phyloP scores from a whole-genome alignment of 2,329 filamentous ascomycete genomes.

The Scedosporium minutisporum region DNA sequence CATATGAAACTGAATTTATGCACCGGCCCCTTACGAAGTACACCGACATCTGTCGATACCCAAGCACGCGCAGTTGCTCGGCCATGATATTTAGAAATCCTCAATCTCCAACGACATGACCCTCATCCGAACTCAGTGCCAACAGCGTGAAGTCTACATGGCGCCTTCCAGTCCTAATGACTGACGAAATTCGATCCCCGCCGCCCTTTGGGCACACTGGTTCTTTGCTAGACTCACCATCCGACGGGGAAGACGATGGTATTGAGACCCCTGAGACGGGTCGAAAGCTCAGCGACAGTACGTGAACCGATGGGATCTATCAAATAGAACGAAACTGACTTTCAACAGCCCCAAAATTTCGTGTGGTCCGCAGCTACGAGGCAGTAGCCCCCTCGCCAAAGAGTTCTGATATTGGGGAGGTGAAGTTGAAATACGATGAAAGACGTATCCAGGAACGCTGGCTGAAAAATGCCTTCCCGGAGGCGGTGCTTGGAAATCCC shows the following conservation, averaged over 20 bases:
- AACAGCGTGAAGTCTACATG: not conserved
- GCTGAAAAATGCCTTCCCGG: slow-evolving; percentile 41
- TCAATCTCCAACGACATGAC: not conserved
- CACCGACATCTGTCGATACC: not conserved
- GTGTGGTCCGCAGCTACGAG: slow-evolving; percentile 1
- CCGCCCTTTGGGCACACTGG: not conserved
- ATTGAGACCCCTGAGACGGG: not conserved
- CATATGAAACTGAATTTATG: not conserved
- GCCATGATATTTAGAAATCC: not conserved
- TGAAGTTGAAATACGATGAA: slow-evolving; percentile 12
- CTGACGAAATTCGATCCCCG: not conserved
- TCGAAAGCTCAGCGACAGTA: not conserved
- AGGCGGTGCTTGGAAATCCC: slow-evolving; percentile 32
- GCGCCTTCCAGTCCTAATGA: slow-evolving; percentile 1
- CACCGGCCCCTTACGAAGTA: not conserved
- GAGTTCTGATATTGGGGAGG: not conserved
- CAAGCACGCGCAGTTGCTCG: not conserved
- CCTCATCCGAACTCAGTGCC: not conserved
- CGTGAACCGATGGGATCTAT: not conserved
- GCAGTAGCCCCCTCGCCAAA: not conserved
- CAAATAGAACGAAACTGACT: not conserved
- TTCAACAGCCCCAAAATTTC: not conserved
- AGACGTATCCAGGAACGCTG: slow-evolving; percentile 33
- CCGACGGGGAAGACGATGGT: not conserved
- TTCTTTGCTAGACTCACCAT: not conserved